These are phyloP conservation scores for Hippophae gyantsensis DNA, from an alignment of 306 rosid species.

Conservation along the genomic window DNA sequence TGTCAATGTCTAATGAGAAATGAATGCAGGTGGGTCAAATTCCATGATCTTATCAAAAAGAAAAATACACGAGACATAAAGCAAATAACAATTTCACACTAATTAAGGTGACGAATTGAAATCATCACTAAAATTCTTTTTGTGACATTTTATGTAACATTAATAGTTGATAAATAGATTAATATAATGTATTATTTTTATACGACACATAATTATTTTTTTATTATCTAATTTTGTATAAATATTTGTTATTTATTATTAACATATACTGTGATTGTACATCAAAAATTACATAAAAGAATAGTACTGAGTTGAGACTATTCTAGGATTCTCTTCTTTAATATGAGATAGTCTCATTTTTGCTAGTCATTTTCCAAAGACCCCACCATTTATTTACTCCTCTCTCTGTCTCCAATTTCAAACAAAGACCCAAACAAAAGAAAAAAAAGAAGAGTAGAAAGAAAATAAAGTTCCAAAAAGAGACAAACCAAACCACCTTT, in stretches of 20 bases:
- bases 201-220: too few species aligned
- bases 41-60: conserved; percentile 24
- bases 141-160: too few species aligned
- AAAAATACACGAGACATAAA: conserved; percentile 7
- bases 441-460: conserved; percentile 16
- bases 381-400: conserved; percentile 40
- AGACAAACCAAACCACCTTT: conserved; percentile 49
- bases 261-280: too few species aligned
- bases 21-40: conserved; percentile 41
- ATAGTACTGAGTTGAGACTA: conserved; percentile 21
- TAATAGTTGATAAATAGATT: too few species aligned
- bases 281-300: too few species aligned
- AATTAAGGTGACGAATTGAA: neutral
- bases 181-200: too few species aligned
- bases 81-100: conserved; percentile 1
- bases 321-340: conserved; percentile 68
- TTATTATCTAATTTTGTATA: too few species aligned
- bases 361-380: neutral
- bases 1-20: too few species aligned
- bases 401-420: conserved; percentile 39
- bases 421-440: conserved; percentile 31
- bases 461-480: conserved; percentile 23
- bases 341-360: neutral
- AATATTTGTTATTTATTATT: too few species aligned
- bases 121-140: too few species aligned